phyloP scores from a whole-genome alignment of 192 early-diverging fungal genomes.

The Entomortierella parvispora region DNA sequence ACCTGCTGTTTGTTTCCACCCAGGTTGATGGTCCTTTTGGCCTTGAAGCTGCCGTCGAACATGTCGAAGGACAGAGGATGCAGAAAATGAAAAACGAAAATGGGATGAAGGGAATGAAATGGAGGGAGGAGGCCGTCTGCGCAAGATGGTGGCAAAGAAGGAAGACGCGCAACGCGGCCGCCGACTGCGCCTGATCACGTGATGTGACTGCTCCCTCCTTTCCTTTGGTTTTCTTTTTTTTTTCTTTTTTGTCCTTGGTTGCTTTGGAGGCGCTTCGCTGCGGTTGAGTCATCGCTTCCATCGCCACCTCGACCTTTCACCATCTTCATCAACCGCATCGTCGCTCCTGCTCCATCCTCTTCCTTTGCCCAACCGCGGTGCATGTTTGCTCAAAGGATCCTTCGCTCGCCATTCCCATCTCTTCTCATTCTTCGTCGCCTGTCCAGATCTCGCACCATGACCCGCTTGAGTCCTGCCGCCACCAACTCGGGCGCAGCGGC shows the following conservation, averaged over 20 bases:
- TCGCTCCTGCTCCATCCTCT: background rate
- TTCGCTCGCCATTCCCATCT: constrained; percentile 11
- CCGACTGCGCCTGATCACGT: too few relatives aligned
- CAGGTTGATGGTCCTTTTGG: constrained; percentile 81
- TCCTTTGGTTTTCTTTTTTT: background rate
- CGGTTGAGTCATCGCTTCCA: background rate
- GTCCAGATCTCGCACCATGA: constrained; percentile 6
- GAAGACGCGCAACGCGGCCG: too few relatives aligned
- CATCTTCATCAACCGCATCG: too few relatives aligned
- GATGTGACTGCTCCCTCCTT: background rate
- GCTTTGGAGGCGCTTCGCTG: background rate
- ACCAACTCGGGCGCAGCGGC: background rate
- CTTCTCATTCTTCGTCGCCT: background rate
- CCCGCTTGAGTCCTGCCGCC: background rate
- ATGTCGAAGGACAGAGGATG: background rate
- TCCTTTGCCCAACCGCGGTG: constrained; percentile 1
- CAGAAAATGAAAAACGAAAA: too few relatives aligned
- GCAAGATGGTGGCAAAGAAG: too few relatives aligned
- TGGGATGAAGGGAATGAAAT: too few relatives aligned
- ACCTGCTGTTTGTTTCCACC: constrained; percentile 75
- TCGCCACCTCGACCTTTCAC: background rate
- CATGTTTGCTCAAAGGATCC: constrained; percentile 23
- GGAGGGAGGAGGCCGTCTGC: too few relatives aligned
- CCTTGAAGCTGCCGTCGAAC: constrained; percentile 87
- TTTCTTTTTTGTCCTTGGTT: background rate